These are phyloP conservation scores for Eimeria tenella DNA, from an alignment of 169 alveolate genomes.

Conservation along the genomic window DNA sequence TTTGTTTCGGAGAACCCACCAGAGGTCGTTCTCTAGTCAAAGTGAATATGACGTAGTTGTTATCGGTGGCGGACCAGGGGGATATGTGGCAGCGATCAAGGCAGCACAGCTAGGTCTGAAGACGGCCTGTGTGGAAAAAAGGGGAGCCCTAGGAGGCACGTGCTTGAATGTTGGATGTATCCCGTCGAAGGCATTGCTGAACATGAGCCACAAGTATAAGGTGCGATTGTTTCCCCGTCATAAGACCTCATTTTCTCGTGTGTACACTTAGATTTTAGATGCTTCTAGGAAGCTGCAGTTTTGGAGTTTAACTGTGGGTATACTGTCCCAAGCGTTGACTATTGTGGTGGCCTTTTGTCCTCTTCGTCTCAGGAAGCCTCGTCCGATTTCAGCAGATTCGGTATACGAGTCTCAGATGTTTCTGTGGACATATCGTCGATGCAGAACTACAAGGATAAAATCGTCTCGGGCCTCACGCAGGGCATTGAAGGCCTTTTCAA, in stretches of 20 bases:
- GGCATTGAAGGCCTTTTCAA: conserved; percentile 96
- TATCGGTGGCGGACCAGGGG: conserved; percentile 97
- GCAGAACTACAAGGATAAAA: conserved; percentile 89
- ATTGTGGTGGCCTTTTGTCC: not conserved
- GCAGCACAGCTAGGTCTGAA: conserved; percentile 98
- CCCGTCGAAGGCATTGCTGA: conserved; percentile 97
- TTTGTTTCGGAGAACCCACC: not conserved
- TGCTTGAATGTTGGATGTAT: conserved; percentile 99
- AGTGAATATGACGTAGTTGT: conserved; percentile 90
- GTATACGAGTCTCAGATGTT: conserved; percentile 82
- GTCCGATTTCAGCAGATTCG: conserved; percentile 86
- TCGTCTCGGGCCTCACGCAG: conserved; percentile 91
- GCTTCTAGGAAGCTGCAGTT: not conserved
- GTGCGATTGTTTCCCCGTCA: conserved; percentile 74
- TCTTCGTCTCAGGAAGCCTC: conserved; percentile 82
- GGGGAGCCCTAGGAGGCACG: conserved; percentile 98
- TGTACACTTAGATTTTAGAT: not conserved
- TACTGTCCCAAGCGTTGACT: too few species aligned
- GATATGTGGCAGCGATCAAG: conserved; percentile 97
- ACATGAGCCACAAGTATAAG: conserved; percentile 94
- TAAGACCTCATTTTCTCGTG: too few species aligned
- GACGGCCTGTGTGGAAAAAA: conserved; percentile 96
- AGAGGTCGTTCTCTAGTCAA: conserved; percentile 27
- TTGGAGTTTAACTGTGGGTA: not conserved
- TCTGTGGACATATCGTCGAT: conserved; percentile 88